These are phyloP conservation scores for Talaromyces amestolkiae DNA, from an alignment of 2,329 filamentous ascomycete species.

Conservation along the genomic window DNA sequence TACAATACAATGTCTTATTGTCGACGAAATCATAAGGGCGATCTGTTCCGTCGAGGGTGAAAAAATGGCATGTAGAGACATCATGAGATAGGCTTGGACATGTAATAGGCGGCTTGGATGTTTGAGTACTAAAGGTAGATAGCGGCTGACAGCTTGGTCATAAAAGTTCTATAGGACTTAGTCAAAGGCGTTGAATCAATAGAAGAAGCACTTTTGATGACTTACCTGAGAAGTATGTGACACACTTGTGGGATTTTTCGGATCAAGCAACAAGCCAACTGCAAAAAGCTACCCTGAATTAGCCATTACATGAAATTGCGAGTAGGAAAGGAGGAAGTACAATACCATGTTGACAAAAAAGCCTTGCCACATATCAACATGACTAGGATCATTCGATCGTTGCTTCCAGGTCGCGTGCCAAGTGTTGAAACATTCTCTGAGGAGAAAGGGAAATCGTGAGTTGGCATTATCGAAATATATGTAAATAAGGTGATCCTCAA, in stretches of 20 bases:
- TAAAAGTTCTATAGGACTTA: not conserved
- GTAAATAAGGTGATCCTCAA: not conserved
- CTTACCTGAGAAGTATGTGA: conserved; percentile 6
- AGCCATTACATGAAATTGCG: not conserved
- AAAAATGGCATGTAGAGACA: conserved; percentile 1
- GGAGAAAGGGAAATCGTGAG: not conserved
- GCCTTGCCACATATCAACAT: conserved; percentile 3
- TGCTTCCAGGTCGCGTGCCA: not conserved
- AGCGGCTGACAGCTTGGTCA: not conserved
- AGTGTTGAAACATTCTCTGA: not conserved
- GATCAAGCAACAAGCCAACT: not conserved
- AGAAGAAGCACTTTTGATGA: not conserved
- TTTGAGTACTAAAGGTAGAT: not conserved
- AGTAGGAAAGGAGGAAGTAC: too few relatives aligned
- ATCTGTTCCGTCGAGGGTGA: conserved; percentile 3
- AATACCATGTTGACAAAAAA: conserved; percentile 4
- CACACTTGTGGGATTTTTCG: conserved; percentile 9
- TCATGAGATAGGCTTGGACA: conserved; percentile 5
- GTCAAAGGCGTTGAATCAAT: not conserved
- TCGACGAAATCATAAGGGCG: not conserved
- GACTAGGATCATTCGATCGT: not conserved
- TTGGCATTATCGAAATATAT: not conserved
- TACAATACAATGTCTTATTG: conserved; percentile 5
- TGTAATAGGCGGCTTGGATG: not conserved
- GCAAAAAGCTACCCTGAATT: not conserved